Percentiles rank a stretch among this genome's conserved stretches.
These are phyloP conservation scores for Phytophthora uliginosa DNA, from an alignment of 352 stramenopile genomes.

Conservation along the genomic window DNA sequence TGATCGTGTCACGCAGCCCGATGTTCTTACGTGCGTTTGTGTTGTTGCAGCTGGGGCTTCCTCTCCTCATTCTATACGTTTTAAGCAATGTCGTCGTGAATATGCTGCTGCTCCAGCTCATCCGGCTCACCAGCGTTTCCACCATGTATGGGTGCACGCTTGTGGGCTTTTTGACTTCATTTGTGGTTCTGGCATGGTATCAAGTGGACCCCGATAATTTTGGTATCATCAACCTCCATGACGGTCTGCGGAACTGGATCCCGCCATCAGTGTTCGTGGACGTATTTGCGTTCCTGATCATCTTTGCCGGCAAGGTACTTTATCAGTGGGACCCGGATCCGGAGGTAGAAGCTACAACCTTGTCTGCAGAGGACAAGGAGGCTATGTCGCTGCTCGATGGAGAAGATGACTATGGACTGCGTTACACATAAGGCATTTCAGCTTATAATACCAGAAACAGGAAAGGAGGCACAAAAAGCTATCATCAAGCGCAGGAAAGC, in stretches of 20 bases:
- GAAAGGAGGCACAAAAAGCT: slow-evolving; percentile 20
- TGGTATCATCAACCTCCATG: slow-evolving; percentile 61
- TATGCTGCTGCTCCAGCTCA: slow-evolving; percentile 73
- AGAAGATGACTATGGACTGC: slow-evolving; percentile 76
- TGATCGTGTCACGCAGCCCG: not conserved
- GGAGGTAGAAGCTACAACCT: slow-evolving; percentile 83
- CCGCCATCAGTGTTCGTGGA: slow-evolving; percentile 76
- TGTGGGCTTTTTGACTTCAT: slow-evolving; percentile 79
- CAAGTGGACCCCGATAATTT: slow-evolving; percentile 80
- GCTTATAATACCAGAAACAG: slow-evolving; percentile 28
- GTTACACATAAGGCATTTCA: slow-evolving; percentile 66
- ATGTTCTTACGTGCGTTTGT: not conserved
- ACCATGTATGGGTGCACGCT: slow-evolving; percentile 84
- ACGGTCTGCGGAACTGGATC: slow-evolving; percentile 78
- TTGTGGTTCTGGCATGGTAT: slow-evolving; percentile 81
- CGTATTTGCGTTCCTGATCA: slow-evolving; percentile 73
- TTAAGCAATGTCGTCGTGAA: slow-evolving; percentile 87
- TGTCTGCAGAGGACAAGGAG: slow-evolving; percentile 89
- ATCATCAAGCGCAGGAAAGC: slow-evolving; percentile 27
- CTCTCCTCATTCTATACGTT: slow-evolving; percentile 79
- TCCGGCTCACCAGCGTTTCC: slow-evolving; percentile 81
- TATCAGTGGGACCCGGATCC: slow-evolving; percentile 87
- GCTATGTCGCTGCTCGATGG: slow-evolving; percentile 77
- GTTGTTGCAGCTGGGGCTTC: slow-evolving; percentile 67
- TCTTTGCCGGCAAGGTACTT: slow-evolving; percentile 76